phyloP scores from a whole-genome alignment of 2,329 filamentous ascomycete species.

The Phialemoniopsis sp. region DNA sequence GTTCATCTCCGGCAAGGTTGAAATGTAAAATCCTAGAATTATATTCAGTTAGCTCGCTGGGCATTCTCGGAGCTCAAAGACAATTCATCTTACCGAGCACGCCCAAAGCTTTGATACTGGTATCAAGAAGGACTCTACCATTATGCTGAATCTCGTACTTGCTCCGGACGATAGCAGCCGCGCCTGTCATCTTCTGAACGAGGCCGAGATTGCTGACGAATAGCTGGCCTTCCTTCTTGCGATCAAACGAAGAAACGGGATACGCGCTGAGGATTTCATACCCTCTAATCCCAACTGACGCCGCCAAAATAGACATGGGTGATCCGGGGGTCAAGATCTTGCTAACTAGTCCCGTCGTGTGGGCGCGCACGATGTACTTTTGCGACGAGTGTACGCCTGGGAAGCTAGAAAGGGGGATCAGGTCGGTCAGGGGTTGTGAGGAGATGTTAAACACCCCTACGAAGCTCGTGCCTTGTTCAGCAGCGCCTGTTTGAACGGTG shows the following conservation, averaged over 20 bases:
- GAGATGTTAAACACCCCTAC: constrained; percentile 83
- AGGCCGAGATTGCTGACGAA: constrained; percentile 71
- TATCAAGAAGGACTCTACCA: constrained; percentile 60
- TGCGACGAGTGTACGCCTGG: constrained; percentile 58
- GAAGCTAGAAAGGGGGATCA: constrained; percentile 69
- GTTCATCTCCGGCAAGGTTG: constrained; percentile 55
- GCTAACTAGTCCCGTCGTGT: constrained; percentile 55
- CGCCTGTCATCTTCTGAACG: constrained; percentile 84
- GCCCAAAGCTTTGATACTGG: constrained; percentile 76
- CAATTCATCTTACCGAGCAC: constrained; percentile 51
- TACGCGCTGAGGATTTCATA: constrained; percentile 82
- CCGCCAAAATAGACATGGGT: constrained; percentile 32
- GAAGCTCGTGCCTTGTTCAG: constrained; percentile 67
- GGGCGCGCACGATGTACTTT: constrained; percentile 70
- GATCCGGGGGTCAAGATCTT: too few relatives aligned
- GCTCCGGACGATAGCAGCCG: constrained; percentile 68
- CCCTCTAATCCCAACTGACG: constrained; percentile 59
- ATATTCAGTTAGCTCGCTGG: not conserved
- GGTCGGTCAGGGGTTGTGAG: constrained; percentile 55
- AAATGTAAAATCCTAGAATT: constrained; percentile 68
- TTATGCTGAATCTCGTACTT: constrained; percentile 50
- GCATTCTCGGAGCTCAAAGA: not conserved
- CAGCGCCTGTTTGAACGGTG: constrained; percentile 27
- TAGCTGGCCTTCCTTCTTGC: constrained; percentile 30
- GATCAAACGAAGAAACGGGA: constrained; percentile 53